Percentiles rank a stretch among this genome's conserved stretches.
phyloP scores from a whole-genome alignment of 2,329 filamentous ascomycete species.

The Zymoseptoria ardabiliae region DNA sequence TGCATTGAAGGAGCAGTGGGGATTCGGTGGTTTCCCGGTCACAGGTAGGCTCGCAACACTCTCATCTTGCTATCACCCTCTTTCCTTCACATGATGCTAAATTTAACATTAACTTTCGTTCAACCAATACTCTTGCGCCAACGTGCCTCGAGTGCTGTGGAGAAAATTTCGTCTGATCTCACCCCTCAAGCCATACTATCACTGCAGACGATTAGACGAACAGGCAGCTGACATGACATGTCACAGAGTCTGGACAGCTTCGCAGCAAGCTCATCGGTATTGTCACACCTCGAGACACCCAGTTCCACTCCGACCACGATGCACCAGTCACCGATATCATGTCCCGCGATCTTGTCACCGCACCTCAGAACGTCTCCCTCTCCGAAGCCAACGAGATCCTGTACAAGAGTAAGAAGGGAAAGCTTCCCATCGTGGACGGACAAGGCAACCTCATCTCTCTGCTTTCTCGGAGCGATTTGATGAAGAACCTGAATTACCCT shows the following conservation, averaged over 20 bases:
- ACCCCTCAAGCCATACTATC: background rate
- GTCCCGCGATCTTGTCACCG: constrained; percentile 91
- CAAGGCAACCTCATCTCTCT: constrained; percentile 60
- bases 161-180: constrained; percentile 27
- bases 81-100: constrained; percentile 61
- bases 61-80: constrained; percentile 14
- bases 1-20: constrained; percentile 93
- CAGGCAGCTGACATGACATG: constrained; percentile 5
- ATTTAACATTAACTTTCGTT: constrained; percentile 98
- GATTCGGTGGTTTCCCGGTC: constrained; percentile 95
- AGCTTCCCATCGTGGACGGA: constrained; percentile 45
- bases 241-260: constrained; percentile 77
- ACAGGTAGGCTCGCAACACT: constrained; percentile 65
- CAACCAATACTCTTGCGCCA: constrained; percentile 70
- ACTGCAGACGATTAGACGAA: background rate
- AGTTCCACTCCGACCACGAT: constrained; percentile 75
- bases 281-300: constrained; percentile 94
- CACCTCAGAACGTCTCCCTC: constrained; percentile 72
- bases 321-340: constrained; percentile 81
- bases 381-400: constrained; percentile 88
- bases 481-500: constrained; percentile 97
- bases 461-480: constrained; percentile 89
- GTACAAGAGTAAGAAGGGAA: constrained; percentile 91
- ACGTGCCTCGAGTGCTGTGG: constrained; percentile 29
- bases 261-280: constrained; percentile 96